phyloP scores from a whole-genome alignment of 352 stramenopile species.

The Blastocystis sp. region DNA sequence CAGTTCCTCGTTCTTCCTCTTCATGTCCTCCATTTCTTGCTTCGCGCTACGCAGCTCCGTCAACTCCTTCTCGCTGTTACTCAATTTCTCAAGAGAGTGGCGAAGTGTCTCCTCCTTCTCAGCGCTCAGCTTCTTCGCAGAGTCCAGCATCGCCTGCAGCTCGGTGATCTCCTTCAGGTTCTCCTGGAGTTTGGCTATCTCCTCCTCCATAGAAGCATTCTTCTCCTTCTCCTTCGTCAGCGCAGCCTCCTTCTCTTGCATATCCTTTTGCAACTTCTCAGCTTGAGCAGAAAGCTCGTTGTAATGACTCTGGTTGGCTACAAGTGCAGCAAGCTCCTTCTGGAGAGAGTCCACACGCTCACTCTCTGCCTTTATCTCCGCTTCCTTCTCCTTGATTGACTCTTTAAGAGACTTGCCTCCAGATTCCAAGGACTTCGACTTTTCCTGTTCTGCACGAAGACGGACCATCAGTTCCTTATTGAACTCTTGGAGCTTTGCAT shows the following conservation, averaged over 20 bases:
- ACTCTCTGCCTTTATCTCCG: conserved; percentile 5
- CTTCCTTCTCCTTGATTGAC: conserved; percentile 24
- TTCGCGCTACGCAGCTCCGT: conserved; percentile 65
- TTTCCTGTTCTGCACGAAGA: conserved; percentile 6
- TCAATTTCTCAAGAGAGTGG: conserved; percentile 73
- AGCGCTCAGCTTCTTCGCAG: conserved; percentile 69
- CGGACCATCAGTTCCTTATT: conserved; percentile 29
- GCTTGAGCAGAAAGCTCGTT: neutral
- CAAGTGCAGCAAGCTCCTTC: conserved; percentile 69
- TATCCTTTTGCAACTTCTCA: conserved; percentile 8
- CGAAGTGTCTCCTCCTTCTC: conserved; percentile 73
- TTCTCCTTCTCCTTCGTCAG: conserved; percentile 25
- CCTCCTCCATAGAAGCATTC: neutral
- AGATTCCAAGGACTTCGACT: neutral
- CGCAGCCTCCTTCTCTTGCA: neutral
- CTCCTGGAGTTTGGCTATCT: conserved; percentile 13
- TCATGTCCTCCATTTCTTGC: neutral
- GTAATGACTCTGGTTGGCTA: conserved; percentile 37
- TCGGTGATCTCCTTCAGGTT: conserved; percentile 64
- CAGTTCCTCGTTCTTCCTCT: neutral
- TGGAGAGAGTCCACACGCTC: conserved; percentile 61
- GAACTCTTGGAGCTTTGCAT: conserved; percentile 43
- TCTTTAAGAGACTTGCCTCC: neutral
- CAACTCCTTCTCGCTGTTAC: conserved; percentile 69
- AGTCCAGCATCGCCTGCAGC: conserved; percentile 71